A percentile compares a stretch with the other conserved stretches of the same genome.
Evolutionary conservation across 768 basidiomycete genomes (phyloP).

Genomic region (Porpolomopsis calyptriformis): DNA sequence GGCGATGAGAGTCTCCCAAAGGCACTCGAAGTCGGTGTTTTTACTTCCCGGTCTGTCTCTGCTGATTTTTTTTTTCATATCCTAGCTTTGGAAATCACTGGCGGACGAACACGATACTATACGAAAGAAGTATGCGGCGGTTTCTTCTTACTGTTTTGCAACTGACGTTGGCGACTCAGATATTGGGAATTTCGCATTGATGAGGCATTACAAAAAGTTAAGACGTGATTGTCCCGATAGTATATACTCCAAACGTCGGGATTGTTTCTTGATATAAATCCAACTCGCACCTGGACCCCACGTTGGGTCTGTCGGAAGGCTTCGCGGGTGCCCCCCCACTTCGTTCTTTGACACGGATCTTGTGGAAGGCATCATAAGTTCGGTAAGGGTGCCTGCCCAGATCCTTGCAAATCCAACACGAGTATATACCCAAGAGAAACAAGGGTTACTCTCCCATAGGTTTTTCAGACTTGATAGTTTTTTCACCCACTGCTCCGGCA

Average conservation of each 20-base stretch:
- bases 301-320: not conserved
- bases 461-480: too few species aligned
- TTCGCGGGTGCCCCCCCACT: too few species aligned
- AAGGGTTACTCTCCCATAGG: too few species aligned
- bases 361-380: too few species aligned
- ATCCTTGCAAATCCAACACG: too few species aligned
- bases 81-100: slow-evolving; percentile 60
- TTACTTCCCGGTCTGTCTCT: not conserved
- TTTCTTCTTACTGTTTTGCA: slow-evolving; percentile 9
- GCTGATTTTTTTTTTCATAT: not conserved
- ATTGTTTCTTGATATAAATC: too few species aligned
- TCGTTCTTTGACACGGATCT: too few species aligned
- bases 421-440: too few species aligned
- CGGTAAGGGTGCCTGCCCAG: too few species aligned
- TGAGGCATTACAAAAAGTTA: slow-evolving; percentile 27
- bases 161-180: slow-evolving; percentile 24
- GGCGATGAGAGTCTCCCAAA: slow-evolving; percentile 36
- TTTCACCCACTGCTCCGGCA: not conserved
- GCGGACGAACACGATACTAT: slow-evolving; percentile 64
- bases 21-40: slow-evolving; percentile 37
- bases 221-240: not conserved
- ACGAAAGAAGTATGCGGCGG: slow-evolving; percentile 48
- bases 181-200: slow-evolving; percentile 72
- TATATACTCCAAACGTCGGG: not conserved
- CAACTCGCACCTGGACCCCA: not conserved